Evolutionary conservation across 768 basidiomycete genomes (phyloP).

Genomic region (Pleurotus djamor): DNA sequence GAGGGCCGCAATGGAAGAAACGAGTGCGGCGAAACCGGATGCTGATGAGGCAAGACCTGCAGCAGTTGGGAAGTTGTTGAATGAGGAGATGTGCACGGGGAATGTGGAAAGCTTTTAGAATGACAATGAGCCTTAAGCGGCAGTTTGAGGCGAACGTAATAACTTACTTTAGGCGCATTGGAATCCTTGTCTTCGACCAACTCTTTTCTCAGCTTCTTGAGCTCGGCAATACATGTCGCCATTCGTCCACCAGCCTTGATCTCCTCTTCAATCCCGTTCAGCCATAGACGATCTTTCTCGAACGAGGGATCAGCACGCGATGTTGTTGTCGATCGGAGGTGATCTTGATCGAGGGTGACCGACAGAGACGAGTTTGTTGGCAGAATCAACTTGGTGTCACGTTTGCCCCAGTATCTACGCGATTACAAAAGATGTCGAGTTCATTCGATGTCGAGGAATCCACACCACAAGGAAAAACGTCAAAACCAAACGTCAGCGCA

Average conservation of each 20-base stretch:
- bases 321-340: constrained; percentile 91
- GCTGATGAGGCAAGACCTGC: constrained; percentile 98
- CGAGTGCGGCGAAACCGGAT: constrained; percentile 94
- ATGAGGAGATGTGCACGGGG: constrained; percentile 86
- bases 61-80: constrained; percentile 99
- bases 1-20: constrained; percentile 83
- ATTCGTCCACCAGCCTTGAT: constrained; percentile 81
- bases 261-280: constrained; percentile 90
- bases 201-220: constrained; percentile 74
- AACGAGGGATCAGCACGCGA: constrained; percentile 81
- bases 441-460: background rate
- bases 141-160: background rate
- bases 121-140: background rate
- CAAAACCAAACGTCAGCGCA: background rate
- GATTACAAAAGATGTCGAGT: background rate
- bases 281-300: constrained; percentile 80
- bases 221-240: constrained; percentile 81
- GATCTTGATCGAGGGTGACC: constrained; percentile 95
- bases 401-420: constrained; percentile 96
- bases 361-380: constrained; percentile 98
- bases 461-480: background rate
- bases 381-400: constrained; percentile 91
- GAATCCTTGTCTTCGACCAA: constrained; percentile 70
- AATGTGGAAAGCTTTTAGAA: constrained; percentile 59
- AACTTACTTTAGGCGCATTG: constrained; percentile 61